phyloP scores from a whole-genome alignment of 768 basidiomycete species.

The Kwoniella shandongensis region DNA sequence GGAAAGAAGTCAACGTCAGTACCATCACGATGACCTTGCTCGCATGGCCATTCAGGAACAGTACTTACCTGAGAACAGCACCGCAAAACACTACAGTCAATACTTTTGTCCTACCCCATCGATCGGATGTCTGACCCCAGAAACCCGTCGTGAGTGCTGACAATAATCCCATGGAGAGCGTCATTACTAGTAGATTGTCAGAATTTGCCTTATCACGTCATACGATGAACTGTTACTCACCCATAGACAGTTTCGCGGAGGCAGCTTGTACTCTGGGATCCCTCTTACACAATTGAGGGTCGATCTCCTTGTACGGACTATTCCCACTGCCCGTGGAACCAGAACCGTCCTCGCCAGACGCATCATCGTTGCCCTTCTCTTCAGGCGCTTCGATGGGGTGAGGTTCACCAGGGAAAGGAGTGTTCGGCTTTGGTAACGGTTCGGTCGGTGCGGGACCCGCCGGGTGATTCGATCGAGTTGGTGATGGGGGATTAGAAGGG shows the following conservation, averaged over 20 bases:
- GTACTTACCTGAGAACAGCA: slow-evolving; percentile 68
- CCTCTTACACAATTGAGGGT: slow-evolving; percentile 50
- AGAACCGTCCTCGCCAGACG: neutral
- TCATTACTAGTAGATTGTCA: slow-evolving; percentile 63
- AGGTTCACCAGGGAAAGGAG: neutral
- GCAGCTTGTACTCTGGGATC: slow-evolving; percentile 49
- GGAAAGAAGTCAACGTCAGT: neutral
- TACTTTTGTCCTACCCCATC: slow-evolving; percentile 71
- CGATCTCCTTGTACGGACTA: slow-evolving; percentile 43
- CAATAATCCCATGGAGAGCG: slow-evolving; percentile 72
- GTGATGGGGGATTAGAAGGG: neutral
- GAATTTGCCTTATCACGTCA: neutral
- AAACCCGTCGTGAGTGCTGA: slow-evolving; percentile 80
- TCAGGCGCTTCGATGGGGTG: slow-evolving; percentile 1
- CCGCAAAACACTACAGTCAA: slow-evolving; percentile 68
- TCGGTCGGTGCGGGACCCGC: neutral
- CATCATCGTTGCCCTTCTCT: neutral
- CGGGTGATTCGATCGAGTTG: neutral
- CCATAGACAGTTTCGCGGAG: slow-evolving; percentile 48
- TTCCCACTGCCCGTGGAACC: slow-evolving; percentile 1
- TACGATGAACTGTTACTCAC: slow-evolving; percentile 27
- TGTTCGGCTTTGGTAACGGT: slow-evolving; percentile 3
- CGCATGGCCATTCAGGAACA: slow-evolving; percentile 1
- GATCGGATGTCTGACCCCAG: slow-evolving; percentile 80
- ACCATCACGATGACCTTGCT: neutral